phyloP scores from a whole-genome alignment of 306 rosid genomes.

The Vachellia collinsii region DNA sequence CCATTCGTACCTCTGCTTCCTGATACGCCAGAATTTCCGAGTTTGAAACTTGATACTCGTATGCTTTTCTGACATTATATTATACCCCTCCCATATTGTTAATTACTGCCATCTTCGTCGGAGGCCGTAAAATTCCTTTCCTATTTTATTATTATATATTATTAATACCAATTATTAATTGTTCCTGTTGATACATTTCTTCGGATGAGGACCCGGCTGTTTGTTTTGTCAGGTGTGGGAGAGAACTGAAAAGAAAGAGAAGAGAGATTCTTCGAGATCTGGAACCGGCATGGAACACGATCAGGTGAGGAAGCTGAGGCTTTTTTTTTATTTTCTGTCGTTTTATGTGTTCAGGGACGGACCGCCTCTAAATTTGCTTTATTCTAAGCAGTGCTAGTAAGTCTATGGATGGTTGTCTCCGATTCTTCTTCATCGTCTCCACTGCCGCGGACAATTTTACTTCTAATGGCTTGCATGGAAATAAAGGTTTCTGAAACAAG shows the following conservation, averaged over 20 bases:
- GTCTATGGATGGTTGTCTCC: neutral
- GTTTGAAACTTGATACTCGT: conserved; percentile 20
- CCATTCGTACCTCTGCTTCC: conserved; percentile 11
- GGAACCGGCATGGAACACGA: neutral
- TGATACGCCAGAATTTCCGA: neutral
- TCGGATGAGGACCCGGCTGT: neutral
- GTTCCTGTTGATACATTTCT: neutral
- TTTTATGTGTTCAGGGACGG: neutral
- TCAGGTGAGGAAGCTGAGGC: conserved; percentile 1
- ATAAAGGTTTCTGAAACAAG: neutral
- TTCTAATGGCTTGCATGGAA: conserved; percentile 2
- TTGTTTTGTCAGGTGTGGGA: neutral
- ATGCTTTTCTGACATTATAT: conserved; percentile 39
- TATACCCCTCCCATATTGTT: conserved; percentile 21
- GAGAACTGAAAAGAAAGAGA: neutral
- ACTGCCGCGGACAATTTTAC: neutral
- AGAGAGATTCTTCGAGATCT: conserved; percentile 1
- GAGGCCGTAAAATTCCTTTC: neutral
- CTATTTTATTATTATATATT: neutral
- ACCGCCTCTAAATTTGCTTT: neutral
- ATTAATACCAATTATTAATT: neutral
- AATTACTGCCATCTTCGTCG: conserved; percentile 30
- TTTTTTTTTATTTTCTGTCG: neutral
- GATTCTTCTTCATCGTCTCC: neutral
- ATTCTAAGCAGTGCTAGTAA: neutral